Evolutionary conservation across 306 rosid species (phyloP), one percentile per base, ranked within the genome.

Genomic region (Glycyrrhiza uralensis): DNA sequence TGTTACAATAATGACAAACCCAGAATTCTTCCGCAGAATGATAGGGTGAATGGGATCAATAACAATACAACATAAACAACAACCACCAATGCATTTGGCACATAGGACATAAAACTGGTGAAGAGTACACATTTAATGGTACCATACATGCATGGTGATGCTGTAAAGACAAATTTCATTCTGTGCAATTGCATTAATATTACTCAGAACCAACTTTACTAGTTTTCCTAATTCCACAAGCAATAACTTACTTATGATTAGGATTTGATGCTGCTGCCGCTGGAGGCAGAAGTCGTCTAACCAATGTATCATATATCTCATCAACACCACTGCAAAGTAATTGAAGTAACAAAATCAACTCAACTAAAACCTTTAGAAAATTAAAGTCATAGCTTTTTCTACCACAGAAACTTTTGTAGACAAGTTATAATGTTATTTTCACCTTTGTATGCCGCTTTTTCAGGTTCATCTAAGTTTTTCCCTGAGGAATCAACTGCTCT

Each of bases 291-390:
- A 94, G 85, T 49, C 87, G 87, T 59, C 50, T 44, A 30, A 86
- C 98, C 86, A 94, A 81, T 74, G 87, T 79, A 82, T 89, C 95
- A 60, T 87, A 91, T 73, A 94, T 68, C 45, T 89, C 96, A 22
- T 86, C 87, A 17, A 91, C 88, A 58, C 66, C 69, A 72, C 95
- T 91, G 69, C 57, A 74, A 77, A 56, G 22, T 39, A 68, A 62
- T 47, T 51, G 32, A 64, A 44, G 72, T 29, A 61, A 38, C 32
- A 14, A 50, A 19, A 51, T 14, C 36, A 46, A 67, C 64, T 61
- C 17, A 70, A 45, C 36, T 50, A 58, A n/a, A 72, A 30, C 47
- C 32, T 19, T 57, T n/a, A 77, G 35, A 36, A 15, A 68, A 44
- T 17, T 52, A 59, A 64, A 54, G 7, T 19, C 20, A 44, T 66